phyloP scores from a whole-genome alignment of 2,329 filamentous ascomycete genomes.

The Curvularia lunata region DNA sequence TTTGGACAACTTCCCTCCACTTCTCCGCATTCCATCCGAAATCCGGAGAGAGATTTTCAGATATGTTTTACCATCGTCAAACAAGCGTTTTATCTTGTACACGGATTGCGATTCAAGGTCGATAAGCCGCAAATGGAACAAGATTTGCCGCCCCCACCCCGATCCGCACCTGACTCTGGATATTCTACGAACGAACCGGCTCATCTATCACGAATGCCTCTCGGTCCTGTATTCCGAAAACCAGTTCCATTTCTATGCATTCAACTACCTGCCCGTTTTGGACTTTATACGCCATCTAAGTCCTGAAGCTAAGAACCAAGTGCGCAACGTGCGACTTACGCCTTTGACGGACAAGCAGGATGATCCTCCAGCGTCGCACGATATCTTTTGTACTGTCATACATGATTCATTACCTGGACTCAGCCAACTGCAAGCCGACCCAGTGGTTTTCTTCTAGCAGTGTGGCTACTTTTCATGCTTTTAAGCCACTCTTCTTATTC shows the following conservation, averaged over 20 bases:
- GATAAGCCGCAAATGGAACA: slow-evolving; percentile 49
- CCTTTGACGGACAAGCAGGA: slow-evolving; percentile 46
- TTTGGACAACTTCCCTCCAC: slow-evolving; percentile 45
- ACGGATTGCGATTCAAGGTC: slow-evolving; percentile 51
- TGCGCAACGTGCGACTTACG: slow-evolving; percentile 46
- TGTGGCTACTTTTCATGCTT: not conserved
- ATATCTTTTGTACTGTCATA: slow-evolving; percentile 49
- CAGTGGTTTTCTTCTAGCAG: slow-evolving; percentile 44
- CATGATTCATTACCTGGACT: slow-evolving; percentile 48
- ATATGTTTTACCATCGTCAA: slow-evolving; percentile 47
- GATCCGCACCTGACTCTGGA: slow-evolving; percentile 44
- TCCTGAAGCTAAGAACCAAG: slow-evolving; percentile 47
- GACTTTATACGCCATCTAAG: slow-evolving; percentile 50
- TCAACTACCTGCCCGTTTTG: slow-evolving; percentile 49
- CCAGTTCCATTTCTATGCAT: slow-evolving; percentile 49
- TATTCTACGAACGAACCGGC: slow-evolving; percentile 46
- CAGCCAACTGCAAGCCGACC: slow-evolving; percentile 47
- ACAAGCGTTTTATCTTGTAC: slow-evolving; percentile 55
- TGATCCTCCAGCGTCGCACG: slow-evolving; percentile 44
- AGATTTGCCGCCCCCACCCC: slow-evolving; percentile 43
- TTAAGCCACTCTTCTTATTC: not conserved
- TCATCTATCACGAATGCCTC: slow-evolving; percentile 50
- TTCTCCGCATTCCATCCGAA: slow-evolving; percentile 49
- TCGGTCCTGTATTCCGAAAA: slow-evolving; percentile 50
- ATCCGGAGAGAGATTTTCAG: slow-evolving; percentile 49